Base-by-base conservation (phyloP, 805 yeast species). In the Pichia scutulata region DNA sequence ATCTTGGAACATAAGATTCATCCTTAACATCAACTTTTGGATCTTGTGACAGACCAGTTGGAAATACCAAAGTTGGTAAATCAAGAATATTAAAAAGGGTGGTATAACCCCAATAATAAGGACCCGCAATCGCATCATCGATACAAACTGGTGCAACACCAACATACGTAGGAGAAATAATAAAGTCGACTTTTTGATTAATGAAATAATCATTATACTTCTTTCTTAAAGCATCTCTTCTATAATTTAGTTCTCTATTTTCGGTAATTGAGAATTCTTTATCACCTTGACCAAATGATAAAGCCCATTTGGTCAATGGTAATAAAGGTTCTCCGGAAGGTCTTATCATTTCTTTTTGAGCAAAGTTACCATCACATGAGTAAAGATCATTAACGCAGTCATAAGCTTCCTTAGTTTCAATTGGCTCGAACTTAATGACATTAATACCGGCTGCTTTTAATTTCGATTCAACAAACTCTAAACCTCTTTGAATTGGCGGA, bases 101-200 rank as follows among this genome's bases (percentile, higher is more conserved):
- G 7, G 92, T 84, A 71, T 86, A 86, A 4, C 90, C 85, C 90
- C 93, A 86, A 66, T 84, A 84, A 63, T 76, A 78, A 7, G 84
- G 75, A 47, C 71, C 71, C 2, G 66, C 67, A 46, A 60, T 58
- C 46, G 67, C 70, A 39, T 65, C 64, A 28, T 75, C 72, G 44
- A 76, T 78, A 22, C 84, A 78, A 48, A 74, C 75, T 42, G 89
- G 87, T n/a, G 93, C 88, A 46, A 81, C 82, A 55, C 84, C 83
- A 50, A 76, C 77, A 65, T 82, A 80, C 7, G 81, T 76, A 53
- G 92, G 90, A 47, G 84, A 76, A 43, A 86, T 66, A 52, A 86
- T 73, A 59, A 82, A 78, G 60, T 86, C 90, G 44, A 85, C 74
- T 47, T 75, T 74, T 60, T 80, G 72, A 23, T 74, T 64, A 52